A percentile compares a stretch with the other conserved stretches of the same genome.
Conservation (phyloP, 768 basidiomycete species). For the Boletellus ananiceps region DNA sequence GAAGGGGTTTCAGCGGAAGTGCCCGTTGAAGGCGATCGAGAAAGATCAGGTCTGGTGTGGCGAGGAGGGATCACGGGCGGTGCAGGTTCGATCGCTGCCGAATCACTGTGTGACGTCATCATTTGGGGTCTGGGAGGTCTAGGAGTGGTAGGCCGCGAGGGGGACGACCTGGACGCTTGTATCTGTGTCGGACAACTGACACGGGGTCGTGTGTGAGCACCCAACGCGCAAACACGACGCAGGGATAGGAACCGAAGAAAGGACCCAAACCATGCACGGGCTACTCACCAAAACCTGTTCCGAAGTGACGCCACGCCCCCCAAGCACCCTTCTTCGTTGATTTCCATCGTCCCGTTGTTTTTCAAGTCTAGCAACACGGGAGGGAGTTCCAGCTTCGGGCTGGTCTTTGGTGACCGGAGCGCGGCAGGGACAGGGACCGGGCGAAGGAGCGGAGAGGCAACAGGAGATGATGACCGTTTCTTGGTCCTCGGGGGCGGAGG, state of each 20-base stretch:
- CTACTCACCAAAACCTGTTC: conserved; percentile 46
- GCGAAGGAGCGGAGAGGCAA: conserved; percentile 47
- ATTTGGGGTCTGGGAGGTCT: conserved; percentile 13
- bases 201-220: not conserved
- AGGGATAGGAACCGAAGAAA: not conserved
- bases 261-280: not conserved
- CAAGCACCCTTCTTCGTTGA: conserved; percentile 12
- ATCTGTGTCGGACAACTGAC: conserved; percentile 10
- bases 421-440: conserved; percentile 42
- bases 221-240: not conserved
- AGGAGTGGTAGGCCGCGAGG: conserved; percentile 18
- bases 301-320: conserved; percentile 40
- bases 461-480: conserved; percentile 35
- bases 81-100: conserved; percentile 7
- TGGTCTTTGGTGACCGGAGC: conserved; percentile 16
- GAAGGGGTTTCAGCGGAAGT: not conserved
- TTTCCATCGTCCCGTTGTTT: conserved; percentile 7
- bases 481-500: conserved; percentile 41
- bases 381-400: conserved; percentile 17
- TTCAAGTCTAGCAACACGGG: not conserved
- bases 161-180: conserved; percentile 6
- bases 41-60: conserved; percentile 9
- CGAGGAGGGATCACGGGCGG: conserved; percentile 19
- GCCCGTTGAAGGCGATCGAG: conserved; percentile 3
- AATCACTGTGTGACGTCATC: conserved; percentile 22